Conservation (phyloP, 2,329 filamentous ascomycete species). For the Claviceps capensis region DNA sequence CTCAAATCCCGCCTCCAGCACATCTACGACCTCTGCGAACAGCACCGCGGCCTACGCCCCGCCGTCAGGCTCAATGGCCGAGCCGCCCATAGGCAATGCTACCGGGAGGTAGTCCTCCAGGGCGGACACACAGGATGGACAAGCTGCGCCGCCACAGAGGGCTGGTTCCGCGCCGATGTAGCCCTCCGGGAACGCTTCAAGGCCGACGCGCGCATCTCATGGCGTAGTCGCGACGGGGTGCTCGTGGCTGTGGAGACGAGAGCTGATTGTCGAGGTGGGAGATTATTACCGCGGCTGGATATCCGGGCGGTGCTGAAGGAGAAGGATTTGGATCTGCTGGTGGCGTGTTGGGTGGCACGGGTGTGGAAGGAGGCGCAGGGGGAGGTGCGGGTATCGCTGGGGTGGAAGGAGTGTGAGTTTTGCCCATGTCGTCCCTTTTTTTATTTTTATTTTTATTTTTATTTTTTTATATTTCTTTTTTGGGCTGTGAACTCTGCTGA, state of each 20-base stretch:
- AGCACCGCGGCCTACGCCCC: neutral
- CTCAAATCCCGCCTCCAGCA: constrained; percentile 13
- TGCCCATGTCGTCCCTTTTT: too few species aligned
- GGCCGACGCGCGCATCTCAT: constrained; percentile 11
- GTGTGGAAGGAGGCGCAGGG: constrained; percentile 14
- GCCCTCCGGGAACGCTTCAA: constrained; percentile 11
- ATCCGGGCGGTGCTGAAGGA: constrained; percentile 11
- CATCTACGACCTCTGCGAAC: constrained; percentile 16
- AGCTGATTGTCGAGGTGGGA: constrained; percentile 8
- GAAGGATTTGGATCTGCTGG: constrained; percentile 16
- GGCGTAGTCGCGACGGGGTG: constrained; percentile 12
- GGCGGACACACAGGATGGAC: constrained; percentile 8
- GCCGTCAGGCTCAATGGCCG: constrained; percentile 11
- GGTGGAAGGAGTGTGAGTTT: constrained; percentile 13
- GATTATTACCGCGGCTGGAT: constrained; percentile 11
- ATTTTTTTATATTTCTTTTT: too few species aligned
- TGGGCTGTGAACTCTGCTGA: too few species aligned
- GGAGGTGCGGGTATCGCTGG: constrained; percentile 11
- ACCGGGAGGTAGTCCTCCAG: constrained; percentile 9
- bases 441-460: too few species aligned
- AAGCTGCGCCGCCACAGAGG: constrained; percentile 10
- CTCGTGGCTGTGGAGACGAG: constrained; percentile 15
- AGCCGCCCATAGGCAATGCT: constrained; percentile 10
- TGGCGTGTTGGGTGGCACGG: constrained; percentile 16
- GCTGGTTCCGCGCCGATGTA: constrained; percentile 11